Base-by-base conservation (phyloP, 148 eudicot genomes). In the Salicornia ramosissima region DNA sequence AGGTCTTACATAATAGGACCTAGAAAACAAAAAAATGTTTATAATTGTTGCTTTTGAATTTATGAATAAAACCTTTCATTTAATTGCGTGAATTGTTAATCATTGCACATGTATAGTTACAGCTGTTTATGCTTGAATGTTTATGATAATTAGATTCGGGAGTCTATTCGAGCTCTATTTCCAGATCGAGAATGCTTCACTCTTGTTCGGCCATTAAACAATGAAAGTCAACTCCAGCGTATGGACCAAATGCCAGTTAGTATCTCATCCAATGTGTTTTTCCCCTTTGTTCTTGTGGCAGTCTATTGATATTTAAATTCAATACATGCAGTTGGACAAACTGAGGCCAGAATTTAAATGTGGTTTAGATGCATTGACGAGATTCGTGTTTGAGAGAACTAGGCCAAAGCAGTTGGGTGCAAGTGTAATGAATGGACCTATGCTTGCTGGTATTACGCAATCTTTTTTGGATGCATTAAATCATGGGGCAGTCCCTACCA, bases 181-280 rank as follows among this genome's bases (percentile, higher is more conserved):
- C 99, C 99, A 19, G 97, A 90, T 72, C 78, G 99, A 84, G 97
- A 94, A 74, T 94, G 99, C 83, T 94, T 86, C 76, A 68, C 98
- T 36, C 96, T 94, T 79, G 98, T 94, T 63, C 89, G 97, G 65
- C 97, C 99, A 53, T 67, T 90, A 71, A 94, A 80, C 86, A 82
- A 81, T n/a, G 99, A 90, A 75, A 81, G 71, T 74, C 89, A 90
- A 63, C 97, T 94, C 26, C 99, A 94, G 74, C 85, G 88, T 75
- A 86, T 94, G 31, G 99, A 90, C 74, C 99, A 94, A 78, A 90
- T 90, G 65, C 57, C 91, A 51, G 98, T 94, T n/a, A 82, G 93
- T 83, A 60, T 65, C 30, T 76, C 67, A 47, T 34, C 67, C 33
- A 10, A n/a, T 66, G 10, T 10, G 18, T 65, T n/a, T 15, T 34